Evolutionary conservation across 306 rosid genomes (phyloP).

Genomic region (Psophocarpus tetragonolobus): DNA sequence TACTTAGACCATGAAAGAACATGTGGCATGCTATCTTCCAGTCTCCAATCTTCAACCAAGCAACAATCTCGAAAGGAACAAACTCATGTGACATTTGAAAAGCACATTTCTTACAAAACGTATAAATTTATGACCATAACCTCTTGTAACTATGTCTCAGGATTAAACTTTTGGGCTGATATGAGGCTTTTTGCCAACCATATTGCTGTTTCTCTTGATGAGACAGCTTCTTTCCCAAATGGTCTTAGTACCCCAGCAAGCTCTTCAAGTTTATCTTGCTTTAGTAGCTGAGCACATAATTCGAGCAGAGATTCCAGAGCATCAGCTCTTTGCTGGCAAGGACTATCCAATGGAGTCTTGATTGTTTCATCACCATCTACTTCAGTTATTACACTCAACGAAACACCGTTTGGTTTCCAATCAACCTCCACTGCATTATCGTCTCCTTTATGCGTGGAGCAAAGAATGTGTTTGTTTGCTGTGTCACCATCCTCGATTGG

Average conservation of each 20-base stretch:
- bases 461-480: constrained; percentile 31
- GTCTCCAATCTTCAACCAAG: constrained; percentile 47
- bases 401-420: constrained; percentile 12
- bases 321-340: constrained; percentile 76
- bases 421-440: constrained; percentile 28
- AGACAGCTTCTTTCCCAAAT: constrained; percentile 76
- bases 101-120: constrained; percentile 38
- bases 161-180: constrained; percentile 66
- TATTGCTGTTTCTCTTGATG: constrained; percentile 92
- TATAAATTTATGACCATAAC: constrained; percentile 37
- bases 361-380: constrained; percentile 44
- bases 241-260: constrained; percentile 85
- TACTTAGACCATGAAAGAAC: constrained; percentile 32
- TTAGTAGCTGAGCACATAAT: constrained; percentile 79
- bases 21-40: constrained; percentile 36
- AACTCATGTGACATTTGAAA: constrained; percentile 36
- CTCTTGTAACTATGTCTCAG: constrained; percentile 47
- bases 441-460: constrained; percentile 37
- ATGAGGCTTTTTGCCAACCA: constrained; percentile 90
- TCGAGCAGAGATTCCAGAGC: constrained; percentile 89
- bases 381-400: constrained; percentile 38
- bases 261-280: constrained; percentile 88
- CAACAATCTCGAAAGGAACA: constrained; percentile 43
- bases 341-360: constrained; percentile 45
- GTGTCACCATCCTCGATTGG: constrained; percentile 40